These are phyloP conservation scores for Trichophyton equinum DNA, from an alignment of 2,329 filamentous ascomycete species.

Conservation along the genomic window DNA sequence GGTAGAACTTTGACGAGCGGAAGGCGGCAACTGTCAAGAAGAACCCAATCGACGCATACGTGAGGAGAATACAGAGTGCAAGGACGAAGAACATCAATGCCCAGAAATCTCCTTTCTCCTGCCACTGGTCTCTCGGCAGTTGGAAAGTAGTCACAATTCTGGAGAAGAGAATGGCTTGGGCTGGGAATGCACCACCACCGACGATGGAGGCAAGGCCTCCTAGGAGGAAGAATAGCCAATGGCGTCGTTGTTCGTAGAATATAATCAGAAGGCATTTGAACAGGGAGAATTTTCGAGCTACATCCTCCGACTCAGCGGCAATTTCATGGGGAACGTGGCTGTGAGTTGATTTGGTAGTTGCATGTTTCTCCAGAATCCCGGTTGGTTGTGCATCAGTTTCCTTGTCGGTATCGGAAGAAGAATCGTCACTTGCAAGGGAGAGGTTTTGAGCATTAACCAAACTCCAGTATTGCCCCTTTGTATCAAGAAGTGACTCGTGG, in stretches of 20 bases:
- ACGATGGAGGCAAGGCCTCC: conserved; percentile 24
- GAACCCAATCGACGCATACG: conserved; percentile 15
- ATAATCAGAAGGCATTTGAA: conserved; percentile 26
- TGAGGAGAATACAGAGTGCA: conserved; percentile 27
- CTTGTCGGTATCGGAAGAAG: conserved; percentile 7
- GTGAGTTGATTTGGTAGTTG: conserved; percentile 7
- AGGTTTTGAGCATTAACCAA: conserved; percentile 54
- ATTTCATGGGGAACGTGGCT: conserved; percentile 7
- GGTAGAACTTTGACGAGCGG: conserved; percentile 12
- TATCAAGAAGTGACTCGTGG: conserved; percentile 59
- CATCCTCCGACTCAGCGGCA: not conserved
- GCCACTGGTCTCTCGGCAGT: conserved; percentile 12
- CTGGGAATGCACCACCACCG: conserved; percentile 34
- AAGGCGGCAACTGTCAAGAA: conserved; percentile 13
- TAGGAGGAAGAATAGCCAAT: conserved; percentile 29
- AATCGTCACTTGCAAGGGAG: conserved; percentile 4
- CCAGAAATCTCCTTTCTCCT: conserved; percentile 31
- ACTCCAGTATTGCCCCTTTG: conserved; percentile 57
- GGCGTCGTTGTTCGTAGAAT: conserved; percentile 23
- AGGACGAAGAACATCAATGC: conserved; percentile 38
- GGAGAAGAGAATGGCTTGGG: conserved; percentile 33
- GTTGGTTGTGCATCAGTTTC: conserved; percentile 3
- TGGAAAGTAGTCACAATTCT: conserved; percentile 18
- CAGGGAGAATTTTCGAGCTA: conserved; percentile 17
- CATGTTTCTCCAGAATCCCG: conserved; percentile 2